These are phyloP conservation scores for Stereocaulon alpinum DNA, from an alignment of 495 filamentous ascomycete genomes.

Conservation along the genomic window DNA sequence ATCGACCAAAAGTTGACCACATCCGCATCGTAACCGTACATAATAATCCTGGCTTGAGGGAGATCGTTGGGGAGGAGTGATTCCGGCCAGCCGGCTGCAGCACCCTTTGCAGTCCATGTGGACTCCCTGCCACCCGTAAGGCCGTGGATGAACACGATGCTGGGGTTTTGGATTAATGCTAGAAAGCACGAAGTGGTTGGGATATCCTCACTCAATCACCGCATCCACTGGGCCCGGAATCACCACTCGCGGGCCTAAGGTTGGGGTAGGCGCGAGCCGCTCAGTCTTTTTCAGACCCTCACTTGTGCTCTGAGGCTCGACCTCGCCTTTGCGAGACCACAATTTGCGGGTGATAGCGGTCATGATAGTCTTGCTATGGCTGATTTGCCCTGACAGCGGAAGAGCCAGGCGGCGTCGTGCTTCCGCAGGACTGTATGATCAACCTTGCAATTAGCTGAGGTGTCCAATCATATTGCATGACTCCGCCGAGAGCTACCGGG, in stretches of 20 bases:
- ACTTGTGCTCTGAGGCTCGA: too few species aligned
- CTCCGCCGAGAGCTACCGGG: neutral
- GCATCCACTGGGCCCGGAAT: too few species aligned
- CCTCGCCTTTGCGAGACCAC: too few species aligned
- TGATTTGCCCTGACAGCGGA: too few species aligned
- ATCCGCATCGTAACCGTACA: conserved; percentile 37
- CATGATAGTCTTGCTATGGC: too few species aligned
- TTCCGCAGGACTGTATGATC: neutral
- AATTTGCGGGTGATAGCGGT: too few species aligned
- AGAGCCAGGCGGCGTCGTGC: too few species aligned
- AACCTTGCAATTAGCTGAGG: neutral
- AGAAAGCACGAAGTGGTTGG: too few species aligned
- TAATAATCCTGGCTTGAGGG: conserved; percentile 31
- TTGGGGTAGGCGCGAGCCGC: too few species aligned
- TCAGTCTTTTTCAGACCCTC: too few species aligned
- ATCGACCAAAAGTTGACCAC: conserved; percentile 21
- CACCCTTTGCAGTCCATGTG: conserved; percentile 14
- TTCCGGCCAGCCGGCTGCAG: conserved; percentile 25
- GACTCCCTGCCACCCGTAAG: conserved; percentile 15
- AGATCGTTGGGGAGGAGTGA: conserved; percentile 20
- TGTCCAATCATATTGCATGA: neutral
- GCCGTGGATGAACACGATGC: conserved; percentile 15
- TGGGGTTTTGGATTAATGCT: neutral
- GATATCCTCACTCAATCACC: too few species aligned
- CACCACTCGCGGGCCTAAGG: too few species aligned